Base-by-base conservation (phyloP, 169 alveolate species). In the Theileria sp. region DNA sequence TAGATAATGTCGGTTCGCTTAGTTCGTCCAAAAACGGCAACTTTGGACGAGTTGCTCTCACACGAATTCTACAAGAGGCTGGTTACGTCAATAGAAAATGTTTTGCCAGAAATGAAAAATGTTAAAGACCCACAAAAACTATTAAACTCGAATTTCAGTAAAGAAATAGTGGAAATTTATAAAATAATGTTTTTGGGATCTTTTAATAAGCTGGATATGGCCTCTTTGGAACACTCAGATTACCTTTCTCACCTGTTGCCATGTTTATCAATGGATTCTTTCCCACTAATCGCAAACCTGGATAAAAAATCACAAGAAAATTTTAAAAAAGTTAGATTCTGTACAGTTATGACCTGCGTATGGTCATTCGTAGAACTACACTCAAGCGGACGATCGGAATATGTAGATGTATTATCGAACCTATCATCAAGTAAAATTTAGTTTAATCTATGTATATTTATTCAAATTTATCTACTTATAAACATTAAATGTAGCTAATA, bases 311-410 rank as follows among this genome's bases (percentile, higher is more conserved):
- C 49, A 17, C 74, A 71, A 15, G 67, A 73, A 15, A 32, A 49
- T 21, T 83, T 36, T 38, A 9, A 49, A n/a, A 73, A 60, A 2
- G 26, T 83, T 17, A 58, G 86, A 4, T 36, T 56, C 70, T 67
- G 82, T 30, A 77, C 86, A 32, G 86, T 83, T 38, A 83, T 83
- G 89, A 83, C 89, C 38, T 83, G 89, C 64, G 78, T 83, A 7
- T 83, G 89, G 89, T 77, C 84, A n/a, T 62, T 71, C 21, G 86
- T 83, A 8, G 89, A 83, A 70, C 77, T 58, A n/a, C 84, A 75
- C 67, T 66, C 72, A 69, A 76, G 81, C 62, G 89, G 89, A 21
- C 64, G 89, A 19, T 68, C 81, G 56, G 89, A 83, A 23, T 81
- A 81, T 58, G 79, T 79, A 44, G 89, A 83, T 34, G 61, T 83